A percentile compares a stretch with the other conserved stretches of the same genome.
phyloP scores from a whole-genome alignment of 2,329 filamentous ascomycete genomes.

The Ceratocystis destructans region DNA sequence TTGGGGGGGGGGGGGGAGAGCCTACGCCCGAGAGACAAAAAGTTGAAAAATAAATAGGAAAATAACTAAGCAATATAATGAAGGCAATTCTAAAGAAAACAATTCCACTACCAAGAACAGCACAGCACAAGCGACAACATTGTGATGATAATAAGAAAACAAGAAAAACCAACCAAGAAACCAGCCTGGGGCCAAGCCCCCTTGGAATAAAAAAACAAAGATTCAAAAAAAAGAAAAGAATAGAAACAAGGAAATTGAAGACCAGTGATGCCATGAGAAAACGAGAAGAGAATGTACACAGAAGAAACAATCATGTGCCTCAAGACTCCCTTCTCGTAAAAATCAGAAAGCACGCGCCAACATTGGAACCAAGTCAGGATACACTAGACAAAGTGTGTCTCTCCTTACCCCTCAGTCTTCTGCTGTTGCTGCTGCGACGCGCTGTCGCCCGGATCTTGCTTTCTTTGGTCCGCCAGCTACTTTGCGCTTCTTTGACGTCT shows the following conservation, averaged over 20 bases:
- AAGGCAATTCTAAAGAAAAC: slow-evolving; percentile 5
- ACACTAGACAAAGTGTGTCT: not conserved
- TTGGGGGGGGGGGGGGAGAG: not conserved
- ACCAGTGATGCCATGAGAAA: no score
- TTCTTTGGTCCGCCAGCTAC: slow-evolving; percentile 34
- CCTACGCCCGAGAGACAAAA: not conserved
- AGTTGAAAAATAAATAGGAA: not conserved
- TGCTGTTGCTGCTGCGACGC: slow-evolving; percentile 44
- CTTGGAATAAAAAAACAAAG: not conserved
- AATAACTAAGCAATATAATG: not conserved
- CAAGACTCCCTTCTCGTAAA: no score
- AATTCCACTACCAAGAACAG: not conserved
- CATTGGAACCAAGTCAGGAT: not conserved
- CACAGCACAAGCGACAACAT: not conserved
- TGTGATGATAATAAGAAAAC: slow-evolving; percentile 7
- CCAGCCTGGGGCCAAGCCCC: no score
- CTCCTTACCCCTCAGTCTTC: slow-evolving; percentile 35
- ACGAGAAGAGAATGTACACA: no score
- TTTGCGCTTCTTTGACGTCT: slow-evolving; percentile 43
- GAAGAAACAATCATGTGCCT: no score
- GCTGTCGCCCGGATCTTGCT: slow-evolving; percentile 55
- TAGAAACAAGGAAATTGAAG: no score
- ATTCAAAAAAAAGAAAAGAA: not conserved
- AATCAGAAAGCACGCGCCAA: no score
- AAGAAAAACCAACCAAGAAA: not conserved